phyloP scores from a whole-genome alignment of 2,329 filamentous ascomycete genomes.

The Paraphoma sp. region DNA sequence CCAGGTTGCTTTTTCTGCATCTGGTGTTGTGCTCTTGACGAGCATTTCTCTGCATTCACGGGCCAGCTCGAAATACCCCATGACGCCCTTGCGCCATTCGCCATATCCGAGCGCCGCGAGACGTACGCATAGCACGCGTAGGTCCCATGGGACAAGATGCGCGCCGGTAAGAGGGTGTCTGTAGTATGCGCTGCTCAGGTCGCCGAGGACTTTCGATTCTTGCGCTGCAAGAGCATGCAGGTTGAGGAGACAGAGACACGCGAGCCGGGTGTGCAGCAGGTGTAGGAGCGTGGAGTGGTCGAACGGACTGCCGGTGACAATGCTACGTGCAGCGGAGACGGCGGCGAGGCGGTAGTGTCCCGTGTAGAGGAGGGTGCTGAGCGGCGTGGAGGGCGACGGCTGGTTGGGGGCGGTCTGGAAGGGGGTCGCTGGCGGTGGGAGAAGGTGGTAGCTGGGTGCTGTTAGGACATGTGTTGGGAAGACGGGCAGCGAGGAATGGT shows the following conservation, averaged over 20 bases:
- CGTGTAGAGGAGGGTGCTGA: conserved; percentile 70
- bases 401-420: conserved; percentile 74
- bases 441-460: conserved; percentile 80
- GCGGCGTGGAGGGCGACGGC: conserved; percentile 65
- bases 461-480: conserved; percentile 63
- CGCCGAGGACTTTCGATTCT: conserved; percentile 68
- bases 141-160: conserved; percentile 80
- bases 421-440: conserved; percentile 68
- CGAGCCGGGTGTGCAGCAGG: conserved; percentile 80
- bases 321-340: conserved; percentile 67
- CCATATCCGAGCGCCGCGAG: conserved; percentile 86
- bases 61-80: conserved; percentile 88
- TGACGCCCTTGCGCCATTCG: conserved; percentile 82
- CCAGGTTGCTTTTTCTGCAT: conserved; percentile 69
- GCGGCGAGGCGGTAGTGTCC: conserved; percentile 86
- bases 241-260: conserved; percentile 81
- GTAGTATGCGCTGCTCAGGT: conserved; percentile 63
- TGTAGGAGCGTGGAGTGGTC: conserved; percentile 74
- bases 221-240: conserved; percentile 64
- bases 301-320: conserved; percentile 60
- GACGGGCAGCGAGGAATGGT: neutral
- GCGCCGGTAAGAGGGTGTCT: conserved; percentile 55
- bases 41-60: conserved; percentile 74
- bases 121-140: conserved; percentile 82
- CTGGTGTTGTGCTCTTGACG: conserved; percentile 50